Conservation (phyloP, 1,284 basidiomycete species). For the Rhodotorula sp. region DNA sequence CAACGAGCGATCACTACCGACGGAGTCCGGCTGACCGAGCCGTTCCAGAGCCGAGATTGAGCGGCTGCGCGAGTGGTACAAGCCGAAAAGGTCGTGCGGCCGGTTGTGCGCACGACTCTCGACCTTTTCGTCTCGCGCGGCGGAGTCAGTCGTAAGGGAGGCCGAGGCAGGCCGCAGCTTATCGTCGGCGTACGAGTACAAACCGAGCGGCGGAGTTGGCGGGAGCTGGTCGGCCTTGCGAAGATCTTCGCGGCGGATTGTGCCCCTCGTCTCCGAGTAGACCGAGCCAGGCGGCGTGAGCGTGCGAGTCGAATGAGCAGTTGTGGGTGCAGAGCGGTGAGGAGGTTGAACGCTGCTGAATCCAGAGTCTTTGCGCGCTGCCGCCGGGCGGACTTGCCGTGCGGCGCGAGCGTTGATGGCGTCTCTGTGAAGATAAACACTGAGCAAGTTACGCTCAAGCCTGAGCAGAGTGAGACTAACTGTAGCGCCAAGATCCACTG, state of each 20-base stretch:
- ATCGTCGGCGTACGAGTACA: neutral
- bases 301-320: neutral
- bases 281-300: conserved; percentile 10
- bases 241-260: neutral
- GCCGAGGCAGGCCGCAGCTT: neutral
- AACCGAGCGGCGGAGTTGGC: neutral
- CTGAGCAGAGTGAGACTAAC: neutral
- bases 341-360: too few species aligned
- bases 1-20: neutral
- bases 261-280: conserved; percentile 9
- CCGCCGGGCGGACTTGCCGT: neutral
- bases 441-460: neutral
- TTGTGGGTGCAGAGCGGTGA: too few species aligned
- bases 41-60: too few species aligned
- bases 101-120: neutral
- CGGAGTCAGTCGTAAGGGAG: neutral
- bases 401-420: neutral
- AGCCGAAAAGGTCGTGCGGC: neutral
- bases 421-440: neutral
- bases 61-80: neutral
- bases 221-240: neutral
- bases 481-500: conserved; percentile 19
- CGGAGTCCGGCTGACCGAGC: neutral
- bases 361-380: too few species aligned
- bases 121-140: neutral